phyloP scores from a whole-genome alignment of 2,329 filamentous ascomycete genomes.

The Mariannaea sp. region DNA sequence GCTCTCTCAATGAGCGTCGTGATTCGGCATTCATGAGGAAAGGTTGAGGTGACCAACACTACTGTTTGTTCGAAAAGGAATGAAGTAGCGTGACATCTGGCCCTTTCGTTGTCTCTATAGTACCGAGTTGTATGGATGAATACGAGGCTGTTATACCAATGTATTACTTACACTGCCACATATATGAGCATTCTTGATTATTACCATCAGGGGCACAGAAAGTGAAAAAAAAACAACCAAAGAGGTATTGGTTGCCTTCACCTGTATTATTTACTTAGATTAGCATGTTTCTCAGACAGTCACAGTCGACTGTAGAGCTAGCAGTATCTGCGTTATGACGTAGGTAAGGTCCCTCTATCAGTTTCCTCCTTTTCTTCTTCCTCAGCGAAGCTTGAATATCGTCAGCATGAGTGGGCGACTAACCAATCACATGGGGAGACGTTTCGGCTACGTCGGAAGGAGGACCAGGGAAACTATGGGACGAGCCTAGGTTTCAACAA shows the following conservation, averaged over 20 bases:
- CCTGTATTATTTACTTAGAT: too few relatives aligned
- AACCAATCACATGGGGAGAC: background rate
- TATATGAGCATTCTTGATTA: too few relatives aligned
- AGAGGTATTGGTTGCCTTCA: background rate
- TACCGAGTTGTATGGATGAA: background rate
- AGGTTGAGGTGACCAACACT: too few relatives aligned
- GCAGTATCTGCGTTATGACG: background rate
- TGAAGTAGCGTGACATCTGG: background rate
- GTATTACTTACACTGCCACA: too few relatives aligned
- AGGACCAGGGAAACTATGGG: background rate
- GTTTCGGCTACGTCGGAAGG: background rate
- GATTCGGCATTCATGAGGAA: too few relatives aligned
- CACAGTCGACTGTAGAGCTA: too few relatives aligned
- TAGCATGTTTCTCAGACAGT: too few relatives aligned
- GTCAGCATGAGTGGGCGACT: background rate
- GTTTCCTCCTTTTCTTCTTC: background rate
- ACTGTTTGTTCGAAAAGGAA: background rate
- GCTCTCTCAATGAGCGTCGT: too few relatives aligned
- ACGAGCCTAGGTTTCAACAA: background rate
- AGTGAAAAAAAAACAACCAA: background rate
- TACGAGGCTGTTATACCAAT: too few relatives aligned
- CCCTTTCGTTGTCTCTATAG: background rate
- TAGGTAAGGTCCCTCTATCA: background rate
- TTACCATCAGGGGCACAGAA: too few relatives aligned
- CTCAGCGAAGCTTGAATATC: background rate